Conservation (phyloP, 257 asterid genomes). For the Agastache rugosa region DNA sequence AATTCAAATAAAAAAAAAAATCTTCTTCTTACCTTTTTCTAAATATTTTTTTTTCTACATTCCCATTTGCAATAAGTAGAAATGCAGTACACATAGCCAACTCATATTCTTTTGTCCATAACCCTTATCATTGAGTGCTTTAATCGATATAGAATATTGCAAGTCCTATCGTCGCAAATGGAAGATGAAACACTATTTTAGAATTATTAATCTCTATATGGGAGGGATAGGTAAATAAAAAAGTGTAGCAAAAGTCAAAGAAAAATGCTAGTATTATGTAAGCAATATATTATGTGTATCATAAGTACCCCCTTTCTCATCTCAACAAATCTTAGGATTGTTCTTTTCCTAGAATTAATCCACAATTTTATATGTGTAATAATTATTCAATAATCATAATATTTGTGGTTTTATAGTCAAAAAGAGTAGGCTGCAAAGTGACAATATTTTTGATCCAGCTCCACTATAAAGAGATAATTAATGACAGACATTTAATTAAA, state of each 20-base stretch:
- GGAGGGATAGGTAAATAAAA: background rate
- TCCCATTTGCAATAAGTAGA: constrained; percentile 33
- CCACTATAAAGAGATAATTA: constrained; percentile 18
- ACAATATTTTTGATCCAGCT: constrained; percentile 2
- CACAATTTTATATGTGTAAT: background rate
- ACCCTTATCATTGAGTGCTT: constrained; percentile 35
- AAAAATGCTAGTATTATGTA: background rate
- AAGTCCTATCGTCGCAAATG: background rate
- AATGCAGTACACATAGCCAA: constrained; percentile 42
- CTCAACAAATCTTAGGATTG: constrained; percentile 2
- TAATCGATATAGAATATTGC: constrained; percentile 26
- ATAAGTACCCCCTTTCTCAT: background rate
- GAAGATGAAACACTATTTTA: background rate
- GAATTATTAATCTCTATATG: background rate
- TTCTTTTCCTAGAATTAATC: background rate
- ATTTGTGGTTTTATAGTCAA: constrained; percentile 25
- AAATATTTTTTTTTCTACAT: background rate
- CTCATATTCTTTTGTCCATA: constrained; percentile 42
- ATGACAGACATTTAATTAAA: background rate
- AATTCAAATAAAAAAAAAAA: constrained; percentile 26
- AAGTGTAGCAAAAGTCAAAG: constrained; percentile 27
- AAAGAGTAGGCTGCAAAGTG: constrained; percentile 33
- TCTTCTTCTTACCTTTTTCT: constrained; percentile 11
- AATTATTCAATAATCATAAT: background rate
- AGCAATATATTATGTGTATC: background rate